Evolutionary conservation across 2,329 filamentous ascomycete species (phyloP), one percentile per base, ranked within the genome.

Genomic region (Aschersonia sp.): DNA sequence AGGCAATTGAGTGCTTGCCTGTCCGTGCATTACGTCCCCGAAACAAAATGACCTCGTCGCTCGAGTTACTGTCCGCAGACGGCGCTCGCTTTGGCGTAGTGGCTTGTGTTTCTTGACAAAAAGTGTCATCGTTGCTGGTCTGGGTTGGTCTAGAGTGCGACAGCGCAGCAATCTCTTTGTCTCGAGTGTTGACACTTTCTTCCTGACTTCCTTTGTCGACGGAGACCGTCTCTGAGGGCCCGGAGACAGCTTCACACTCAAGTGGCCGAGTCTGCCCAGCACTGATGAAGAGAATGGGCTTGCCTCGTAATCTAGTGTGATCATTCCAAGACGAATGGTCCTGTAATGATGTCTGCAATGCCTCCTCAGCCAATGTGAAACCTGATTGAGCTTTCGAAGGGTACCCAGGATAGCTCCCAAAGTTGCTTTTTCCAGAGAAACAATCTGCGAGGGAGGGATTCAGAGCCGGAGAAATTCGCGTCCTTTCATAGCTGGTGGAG

Each of bases 11-110:
- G 10, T 22, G 22, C 44, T 14, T 22, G n/a, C 14, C n/a, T 40
- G 55, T 57, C 9, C 49, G 29, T 56, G 54, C 49, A 56, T 59
- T 58, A 49, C 79, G 70, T 40, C 79, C 79, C 49, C 69, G 73
- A 58, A 85, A 87, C 0, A 86, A 57, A 44, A 88, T 79, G 5
- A 87, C 68, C 53, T 95, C 63, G 9, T 63, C 84, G 56, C 81
- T 84, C 0, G 83, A 85, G 44, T 50, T 58, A 37, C 53, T 58
- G 8, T 57, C 56, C 29, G 53, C 51, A 1, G 56, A 59, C 1
- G 46, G 51, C 5, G 52, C 46, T 39, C 52, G 51, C 7, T 56
- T 53, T 11, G 56, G 53, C 11, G 54, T 49, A 10, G 45, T 6
- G 42, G 22, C 22, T 47, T 52, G 32, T 30, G 40, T 12, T 22